Evolutionary conservation across 2,329 filamentous ascomycete species (phyloP).

Genomic region (Colletotrichum tropicale): DNA sequence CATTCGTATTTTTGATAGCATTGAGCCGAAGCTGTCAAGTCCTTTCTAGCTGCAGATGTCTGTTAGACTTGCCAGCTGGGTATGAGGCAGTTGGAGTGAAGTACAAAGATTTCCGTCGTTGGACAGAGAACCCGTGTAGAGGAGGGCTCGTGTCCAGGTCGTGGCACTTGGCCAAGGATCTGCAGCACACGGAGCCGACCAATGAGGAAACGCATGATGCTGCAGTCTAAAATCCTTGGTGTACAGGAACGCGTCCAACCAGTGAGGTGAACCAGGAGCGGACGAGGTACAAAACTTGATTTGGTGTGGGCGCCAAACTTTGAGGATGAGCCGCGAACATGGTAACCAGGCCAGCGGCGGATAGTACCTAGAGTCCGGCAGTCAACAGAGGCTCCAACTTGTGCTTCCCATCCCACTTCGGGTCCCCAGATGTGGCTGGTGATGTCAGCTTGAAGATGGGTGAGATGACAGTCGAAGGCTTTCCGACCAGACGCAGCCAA

Average conservation of each 20-base stretch:
- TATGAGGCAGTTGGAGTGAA: background rate
- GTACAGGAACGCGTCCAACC: conserved; percentile 20
- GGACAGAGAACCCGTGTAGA: background rate
- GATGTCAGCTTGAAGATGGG: background rate
- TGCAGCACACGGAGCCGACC: background rate
- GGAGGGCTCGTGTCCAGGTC: conserved; percentile 17
- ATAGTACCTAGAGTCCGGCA: background rate
- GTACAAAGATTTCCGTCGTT: background rate
- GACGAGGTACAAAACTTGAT: conserved; percentile 17
- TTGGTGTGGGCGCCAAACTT: background rate
- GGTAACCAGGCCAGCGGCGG: background rate
- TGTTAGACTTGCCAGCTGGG: background rate
- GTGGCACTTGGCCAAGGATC: conserved; percentile 7
- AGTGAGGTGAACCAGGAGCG: background rate
- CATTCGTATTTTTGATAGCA: background rate
- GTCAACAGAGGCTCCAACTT: background rate
- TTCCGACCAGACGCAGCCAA: background rate
- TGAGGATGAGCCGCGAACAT: background rate
- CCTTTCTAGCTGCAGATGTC: background rate
- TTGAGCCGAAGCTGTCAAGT: background rate
- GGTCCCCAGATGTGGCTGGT: background rate
- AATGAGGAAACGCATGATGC: background rate
- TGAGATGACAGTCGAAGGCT: background rate
- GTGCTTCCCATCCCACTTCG: background rate
- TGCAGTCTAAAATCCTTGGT: conserved; percentile 8